Conservation (phyloP, 164 flowering plant genomes). For the Cinnamomum chago region DNA sequence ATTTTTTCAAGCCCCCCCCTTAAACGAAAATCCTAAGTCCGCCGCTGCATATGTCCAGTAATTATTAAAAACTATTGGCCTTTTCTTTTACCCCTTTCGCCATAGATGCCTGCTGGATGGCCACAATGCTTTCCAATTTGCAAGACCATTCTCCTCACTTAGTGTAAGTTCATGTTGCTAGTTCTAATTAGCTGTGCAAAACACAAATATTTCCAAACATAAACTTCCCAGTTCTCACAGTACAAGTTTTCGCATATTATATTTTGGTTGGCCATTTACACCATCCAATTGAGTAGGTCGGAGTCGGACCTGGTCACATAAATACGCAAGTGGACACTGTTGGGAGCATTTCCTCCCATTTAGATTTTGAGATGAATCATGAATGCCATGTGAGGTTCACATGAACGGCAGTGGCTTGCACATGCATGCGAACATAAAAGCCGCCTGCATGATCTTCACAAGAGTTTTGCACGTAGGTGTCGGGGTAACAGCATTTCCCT, state of each 20-base stretch:
- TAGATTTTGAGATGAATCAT: neutral
- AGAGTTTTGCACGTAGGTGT: neutral
- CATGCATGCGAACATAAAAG: conserved; percentile 3
- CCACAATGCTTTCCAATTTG: too few species aligned
- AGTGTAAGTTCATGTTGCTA: neutral
- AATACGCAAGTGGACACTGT: neutral
- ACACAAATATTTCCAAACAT: too few species aligned
- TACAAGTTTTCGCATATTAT: neutral
- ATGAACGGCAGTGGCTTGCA: neutral
- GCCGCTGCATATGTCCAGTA: too few species aligned
- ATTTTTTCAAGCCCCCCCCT: too few species aligned
- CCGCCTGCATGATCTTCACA: neutral
- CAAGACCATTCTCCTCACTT: too few species aligned
- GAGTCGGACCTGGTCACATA: neutral
- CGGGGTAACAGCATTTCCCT: neutral
- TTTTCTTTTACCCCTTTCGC: too few species aligned
- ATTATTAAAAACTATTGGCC: too few species aligned
- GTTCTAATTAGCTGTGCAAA: neutral
- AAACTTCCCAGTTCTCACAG: too few species aligned
- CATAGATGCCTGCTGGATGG: too few species aligned
- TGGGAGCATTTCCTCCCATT: neutral
- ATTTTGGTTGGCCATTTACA: neutral
- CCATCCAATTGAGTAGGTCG: neutral
- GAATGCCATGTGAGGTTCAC: conserved; percentile 2
- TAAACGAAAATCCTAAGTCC: too few species aligned